These are phyloP conservation scores for Talaromyces islandicus DNA, from an alignment of 2,329 filamentous ascomycete species.

Conservation along the genomic window DNA sequence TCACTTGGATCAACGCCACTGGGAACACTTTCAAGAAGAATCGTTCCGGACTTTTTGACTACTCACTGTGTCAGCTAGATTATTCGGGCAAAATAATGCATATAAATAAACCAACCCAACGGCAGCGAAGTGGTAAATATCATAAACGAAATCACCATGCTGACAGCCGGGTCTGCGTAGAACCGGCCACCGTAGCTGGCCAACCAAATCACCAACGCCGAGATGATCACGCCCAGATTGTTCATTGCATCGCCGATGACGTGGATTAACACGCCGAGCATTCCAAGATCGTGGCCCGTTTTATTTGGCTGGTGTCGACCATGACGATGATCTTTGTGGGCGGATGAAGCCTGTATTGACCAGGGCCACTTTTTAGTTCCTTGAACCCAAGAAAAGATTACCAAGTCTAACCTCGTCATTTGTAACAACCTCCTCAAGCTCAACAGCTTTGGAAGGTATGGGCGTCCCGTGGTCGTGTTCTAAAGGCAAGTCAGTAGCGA, in stretches of 20 bases:
- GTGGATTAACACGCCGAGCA: conserved; percentile 65
- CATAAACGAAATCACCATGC: conserved; percentile 66
- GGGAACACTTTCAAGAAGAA: conserved; percentile 64
- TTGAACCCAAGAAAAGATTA: background rate
- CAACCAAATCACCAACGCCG: conserved; percentile 65
- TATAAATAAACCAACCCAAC: conserved; percentile 32
- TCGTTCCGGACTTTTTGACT: conserved; percentile 45
- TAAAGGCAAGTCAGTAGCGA: background rate
- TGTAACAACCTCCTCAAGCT: background rate
- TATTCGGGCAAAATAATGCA: background rate
- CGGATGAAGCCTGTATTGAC: background rate
- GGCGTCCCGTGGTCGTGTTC: conserved; percentile 3
- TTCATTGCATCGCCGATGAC: conserved; percentile 68
- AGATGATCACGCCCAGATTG: conserved; percentile 68
- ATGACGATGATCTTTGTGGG: conserved; percentile 6
- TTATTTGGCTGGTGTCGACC: background rate
- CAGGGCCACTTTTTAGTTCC: background rate
- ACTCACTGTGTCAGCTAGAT: background rate
- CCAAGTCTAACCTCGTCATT: background rate
- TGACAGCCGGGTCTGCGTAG: conserved; percentile 67
- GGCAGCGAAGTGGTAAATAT: conserved; percentile 61
- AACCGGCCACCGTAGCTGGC: conserved; percentile 52
- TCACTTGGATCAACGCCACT: conserved; percentile 54
- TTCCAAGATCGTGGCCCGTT: conserved; percentile 53
- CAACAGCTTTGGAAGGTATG: background rate